Evolutionary conservation across 345 rosid genomes (phyloP).

Genomic region (Eucalyptus lansdowneana): DNA sequence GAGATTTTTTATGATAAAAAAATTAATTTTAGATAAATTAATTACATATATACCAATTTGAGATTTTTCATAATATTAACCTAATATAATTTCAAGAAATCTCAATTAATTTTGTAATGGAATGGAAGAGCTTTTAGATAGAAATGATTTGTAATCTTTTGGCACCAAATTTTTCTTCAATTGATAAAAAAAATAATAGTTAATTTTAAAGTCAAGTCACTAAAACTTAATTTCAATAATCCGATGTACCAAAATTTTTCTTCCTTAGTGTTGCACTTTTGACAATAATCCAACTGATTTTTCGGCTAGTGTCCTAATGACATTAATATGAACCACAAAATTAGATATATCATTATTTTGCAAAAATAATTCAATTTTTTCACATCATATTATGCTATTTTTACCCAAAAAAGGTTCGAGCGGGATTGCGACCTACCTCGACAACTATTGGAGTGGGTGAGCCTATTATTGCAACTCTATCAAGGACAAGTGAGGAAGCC

Average conservation of each 20-base stretch:
- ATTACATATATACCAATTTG: rapidly evolving
- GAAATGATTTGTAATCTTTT: neutral
- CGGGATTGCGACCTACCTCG: neutral
- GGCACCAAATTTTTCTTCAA: neutral
- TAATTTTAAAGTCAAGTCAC: neutral
- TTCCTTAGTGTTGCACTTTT: neutral
- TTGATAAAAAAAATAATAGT: neutral
- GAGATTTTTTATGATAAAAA: rapidly evolving
- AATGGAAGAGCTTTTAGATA: neutral
- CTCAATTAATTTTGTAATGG: neutral
- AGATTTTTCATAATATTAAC: rapidly evolving
- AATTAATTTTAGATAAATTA: too few relatives aligned
- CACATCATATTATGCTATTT: neutral
- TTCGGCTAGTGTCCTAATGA: neutral
- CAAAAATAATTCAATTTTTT: neutral
- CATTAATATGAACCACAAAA: neutral
- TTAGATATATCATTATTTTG: neutral
- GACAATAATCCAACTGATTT: neutral
- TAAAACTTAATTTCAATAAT: neutral
- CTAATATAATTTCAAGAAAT: neutral
- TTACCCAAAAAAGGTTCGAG: neutral
- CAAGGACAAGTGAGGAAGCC: neutral
- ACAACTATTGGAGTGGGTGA: neutral
- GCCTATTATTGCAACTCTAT: neutral
- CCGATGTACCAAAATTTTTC: neutral